A percentile compares a stretch with the other conserved stretches of the same genome.
Evolutionary conservation across 257 asterid genomes (phyloP).

Genomic region (Solanum appendiculatum): DNA sequence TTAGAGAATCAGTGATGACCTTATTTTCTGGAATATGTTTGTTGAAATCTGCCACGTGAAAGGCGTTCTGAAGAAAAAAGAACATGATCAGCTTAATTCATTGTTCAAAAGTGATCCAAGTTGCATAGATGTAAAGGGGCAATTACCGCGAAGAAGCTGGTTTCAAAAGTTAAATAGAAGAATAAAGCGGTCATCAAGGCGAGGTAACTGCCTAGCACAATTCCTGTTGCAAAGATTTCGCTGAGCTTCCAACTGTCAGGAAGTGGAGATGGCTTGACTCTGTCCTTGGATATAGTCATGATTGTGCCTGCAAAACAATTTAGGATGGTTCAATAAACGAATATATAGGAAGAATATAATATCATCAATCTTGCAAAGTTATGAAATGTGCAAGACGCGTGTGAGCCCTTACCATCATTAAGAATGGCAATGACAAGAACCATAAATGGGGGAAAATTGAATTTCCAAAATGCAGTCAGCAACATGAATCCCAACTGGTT

Average conservation of each 20-base stretch:
- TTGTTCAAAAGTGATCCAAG: not conserved
- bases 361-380: not conserved
- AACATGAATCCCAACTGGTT: constrained; percentile 54
- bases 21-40: constrained; percentile 14
- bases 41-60: constrained; percentile 36
- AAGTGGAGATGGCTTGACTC: constrained; percentile 57
- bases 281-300: constrained; percentile 57
- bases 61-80: constrained; percentile 22
- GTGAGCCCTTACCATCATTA: constrained; percentile 36
- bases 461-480: constrained; percentile 55
- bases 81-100: not conserved
- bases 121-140: not conserved
- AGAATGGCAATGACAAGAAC: constrained; percentile 66
- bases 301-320: constrained; percentile 36
- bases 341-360: not conserved
- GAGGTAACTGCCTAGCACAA: constrained; percentile 47
- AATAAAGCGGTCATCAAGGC: constrained; percentile 53
- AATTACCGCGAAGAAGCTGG: constrained; percentile 39
- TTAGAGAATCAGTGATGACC: constrained; percentile 9
- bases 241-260: constrained; percentile 59
- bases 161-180: constrained; percentile 35
- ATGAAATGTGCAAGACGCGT: not conserved
- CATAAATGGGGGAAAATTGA: constrained; percentile 67
- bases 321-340: not conserved
- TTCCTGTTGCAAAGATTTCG: constrained; percentile 53